Conservation (phyloP, 116 monocot species). For the Papilionanthe hybrid region DNA sequence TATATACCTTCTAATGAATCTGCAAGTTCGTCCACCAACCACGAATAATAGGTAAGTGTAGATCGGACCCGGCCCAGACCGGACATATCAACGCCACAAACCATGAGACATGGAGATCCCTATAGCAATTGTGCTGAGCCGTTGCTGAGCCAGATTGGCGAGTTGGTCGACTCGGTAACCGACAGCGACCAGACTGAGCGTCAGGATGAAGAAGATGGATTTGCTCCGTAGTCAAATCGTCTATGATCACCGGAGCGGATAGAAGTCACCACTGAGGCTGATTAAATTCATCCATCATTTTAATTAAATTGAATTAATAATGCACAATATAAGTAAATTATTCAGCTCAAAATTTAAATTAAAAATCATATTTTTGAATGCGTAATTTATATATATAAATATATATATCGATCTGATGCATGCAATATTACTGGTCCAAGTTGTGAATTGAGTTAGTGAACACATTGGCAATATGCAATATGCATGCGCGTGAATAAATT, state of each 20-base stretch:
- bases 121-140: slow-evolving; percentile 49
- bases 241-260: slow-evolving; percentile 52
- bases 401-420: too few species aligned
- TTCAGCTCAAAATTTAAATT: too few species aligned
- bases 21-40: slow-evolving; percentile 72
- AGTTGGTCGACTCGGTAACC: slow-evolving; percentile 57
- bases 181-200: slow-evolving; percentile 68
- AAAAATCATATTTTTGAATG: too few species aligned
- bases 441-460: too few species aligned
- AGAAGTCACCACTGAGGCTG: slow-evolving; percentile 69
- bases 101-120: slow-evolving; percentile 41
- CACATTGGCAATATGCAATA: too few species aligned
- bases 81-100: slow-evolving; percentile 38
- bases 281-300: not conserved
- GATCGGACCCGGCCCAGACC: slow-evolving; percentile 65
- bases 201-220: slow-evolving; percentile 65
- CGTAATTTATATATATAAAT: too few species aligned
- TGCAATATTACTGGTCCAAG: too few species aligned
- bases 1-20: slow-evolving; percentile 41
- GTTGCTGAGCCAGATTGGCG: slow-evolving; percentile 36
- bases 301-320: not conserved
- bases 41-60: slow-evolving; percentile 33
- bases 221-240: slow-evolving; percentile 58
- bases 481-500: too few species aligned
- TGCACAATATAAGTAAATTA: not conserved